These are phyloP conservation scores for Colletotrichum spinosum DNA, from an alignment of 2,329 filamentous ascomycete genomes.

Conservation along the genomic window DNA sequence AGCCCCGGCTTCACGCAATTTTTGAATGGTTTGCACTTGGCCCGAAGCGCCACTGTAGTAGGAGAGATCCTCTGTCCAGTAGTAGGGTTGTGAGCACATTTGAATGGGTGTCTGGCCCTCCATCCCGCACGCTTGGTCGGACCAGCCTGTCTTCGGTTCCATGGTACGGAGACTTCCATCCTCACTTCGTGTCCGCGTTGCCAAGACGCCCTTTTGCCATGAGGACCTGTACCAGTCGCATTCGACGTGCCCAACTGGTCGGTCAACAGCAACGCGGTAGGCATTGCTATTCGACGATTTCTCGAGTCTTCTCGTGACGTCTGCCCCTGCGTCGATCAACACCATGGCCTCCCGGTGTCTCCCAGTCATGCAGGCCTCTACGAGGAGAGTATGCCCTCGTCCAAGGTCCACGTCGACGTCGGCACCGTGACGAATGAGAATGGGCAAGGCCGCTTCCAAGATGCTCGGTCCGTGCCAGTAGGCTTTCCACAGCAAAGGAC, in stretches of 20 bases:
- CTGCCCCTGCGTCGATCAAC: neutral
- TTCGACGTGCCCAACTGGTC: too few relatives aligned
- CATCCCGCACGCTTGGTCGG: too few relatives aligned
- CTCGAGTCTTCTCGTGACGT: neutral
- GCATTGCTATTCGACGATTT: neutral
- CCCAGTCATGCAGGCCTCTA: slow-evolving; percentile 10
- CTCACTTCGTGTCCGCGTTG: too few relatives aligned
- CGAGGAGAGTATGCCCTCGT: slow-evolving; percentile 7
- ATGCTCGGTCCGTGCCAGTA: neutral
- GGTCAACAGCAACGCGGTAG: neutral
- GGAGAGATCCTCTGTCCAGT: neutral
- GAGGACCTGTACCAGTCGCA: too few relatives aligned
- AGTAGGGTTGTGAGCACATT: neutral
- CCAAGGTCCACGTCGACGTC: slow-evolving; percentile 10
- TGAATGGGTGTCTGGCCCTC: too few relatives aligned
- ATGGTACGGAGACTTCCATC: too few relatives aligned
- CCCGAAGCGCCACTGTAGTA: neutral
- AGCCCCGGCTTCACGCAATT: neutral
- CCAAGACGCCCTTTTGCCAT: too few relatives aligned
- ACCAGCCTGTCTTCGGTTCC: too few relatives aligned
- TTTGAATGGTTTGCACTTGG: too few relatives aligned
- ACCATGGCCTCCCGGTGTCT: neutral
- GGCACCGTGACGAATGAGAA: slow-evolving; percentile 7
- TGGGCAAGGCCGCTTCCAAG: neutral
- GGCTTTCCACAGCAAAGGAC: slow-evolving; percentile 1